Evolutionary conservation across 140 eudicot genomes (phyloP).

Genomic region (Ambrosia hybrid): DNA sequence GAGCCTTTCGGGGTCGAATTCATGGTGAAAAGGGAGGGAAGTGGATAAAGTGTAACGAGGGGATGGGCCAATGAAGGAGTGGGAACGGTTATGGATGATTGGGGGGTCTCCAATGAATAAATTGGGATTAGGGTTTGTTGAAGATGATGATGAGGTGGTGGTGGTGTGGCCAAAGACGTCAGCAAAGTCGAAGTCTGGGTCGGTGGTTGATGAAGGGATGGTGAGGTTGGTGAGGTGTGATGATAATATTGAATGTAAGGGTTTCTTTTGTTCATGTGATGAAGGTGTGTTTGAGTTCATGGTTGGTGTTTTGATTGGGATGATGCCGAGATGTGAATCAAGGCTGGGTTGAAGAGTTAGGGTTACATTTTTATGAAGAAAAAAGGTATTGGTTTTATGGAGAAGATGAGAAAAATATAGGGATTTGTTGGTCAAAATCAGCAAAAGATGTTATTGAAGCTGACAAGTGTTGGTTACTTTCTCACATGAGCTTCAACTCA

Average conservation of each 20-base stretch:
- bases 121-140: conserved; percentile 40
- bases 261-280: conserved; percentile 22
- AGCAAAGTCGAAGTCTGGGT: conserved; percentile 75
- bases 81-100: conserved; percentile 80
- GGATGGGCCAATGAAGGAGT: conserved; percentile 93
- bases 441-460: no score
- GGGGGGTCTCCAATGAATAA: conserved; percentile 55
- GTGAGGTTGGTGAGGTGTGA: conserved; percentile 58
- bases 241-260: conserved; percentile 51
- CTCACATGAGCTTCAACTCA: no score
- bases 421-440: neutral
- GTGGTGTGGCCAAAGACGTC: conserved; percentile 71
- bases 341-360: conserved; percentile 32
- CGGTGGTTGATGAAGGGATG: conserved; percentile 60
- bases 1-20: conserved; percentile 29
- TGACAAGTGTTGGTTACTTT: no score
- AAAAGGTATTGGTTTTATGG: no score
- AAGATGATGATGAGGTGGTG: conserved; percentile 31
- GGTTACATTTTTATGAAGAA: conserved; percentile 41
- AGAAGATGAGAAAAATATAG: neutral
- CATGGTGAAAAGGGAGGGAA: conserved; percentile 53
- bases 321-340: conserved; percentile 36
- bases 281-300: conserved; percentile 39
- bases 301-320: neutral
- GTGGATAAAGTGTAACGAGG: conserved; percentile 71